Evolutionary conservation across 176 grass and related monocot species (phyloP).

Genomic region (Oryza australiensis): DNA sequence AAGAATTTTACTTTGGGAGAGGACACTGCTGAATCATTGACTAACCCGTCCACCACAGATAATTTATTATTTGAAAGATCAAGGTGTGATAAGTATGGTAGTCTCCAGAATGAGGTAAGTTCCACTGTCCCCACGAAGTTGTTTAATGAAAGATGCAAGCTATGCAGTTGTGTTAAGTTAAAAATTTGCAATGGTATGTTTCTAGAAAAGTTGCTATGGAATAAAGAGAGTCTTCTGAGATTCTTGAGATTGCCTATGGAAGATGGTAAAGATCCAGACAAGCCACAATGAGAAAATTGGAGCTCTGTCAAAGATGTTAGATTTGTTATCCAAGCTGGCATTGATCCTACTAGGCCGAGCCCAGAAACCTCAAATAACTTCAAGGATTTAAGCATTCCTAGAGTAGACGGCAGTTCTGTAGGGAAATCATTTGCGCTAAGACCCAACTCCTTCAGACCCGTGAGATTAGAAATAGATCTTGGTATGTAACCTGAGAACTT

Average conservation of each 20-base stretch:
- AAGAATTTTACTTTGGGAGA: background rate
- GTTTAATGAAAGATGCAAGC: conserved; percentile 42
- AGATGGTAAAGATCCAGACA: background rate
- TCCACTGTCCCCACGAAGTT: conserved; percentile 41
- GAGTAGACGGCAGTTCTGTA: background rate
- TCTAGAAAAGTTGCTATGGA: background rate
- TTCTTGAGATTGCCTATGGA: background rate
- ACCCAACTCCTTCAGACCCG: background rate
- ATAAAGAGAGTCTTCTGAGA: background rate
- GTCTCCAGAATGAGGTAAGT: conserved; percentile 27
- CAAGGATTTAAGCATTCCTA: background rate
- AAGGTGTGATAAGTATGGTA: conserved; percentile 36
- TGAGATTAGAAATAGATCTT: background rate
- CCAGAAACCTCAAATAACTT: background rate
- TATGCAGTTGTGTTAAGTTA: conserved; percentile 31
- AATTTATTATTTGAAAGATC: conserved; percentile 49
- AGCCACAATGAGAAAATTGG: background rate
- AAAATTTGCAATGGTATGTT: conserved; percentile 35
- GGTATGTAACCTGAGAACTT: background rate
- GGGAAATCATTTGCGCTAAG: background rate
- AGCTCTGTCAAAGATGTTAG: background rate
- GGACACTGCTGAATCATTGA: too few species aligned
- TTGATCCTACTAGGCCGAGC: background rate
- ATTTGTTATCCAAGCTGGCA: background rate
- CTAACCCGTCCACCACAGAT: conserved; percentile 27